Conservation (phyloP, 2,329 filamentous ascomycete species). For the Beauveria brongniartii region DNA sequence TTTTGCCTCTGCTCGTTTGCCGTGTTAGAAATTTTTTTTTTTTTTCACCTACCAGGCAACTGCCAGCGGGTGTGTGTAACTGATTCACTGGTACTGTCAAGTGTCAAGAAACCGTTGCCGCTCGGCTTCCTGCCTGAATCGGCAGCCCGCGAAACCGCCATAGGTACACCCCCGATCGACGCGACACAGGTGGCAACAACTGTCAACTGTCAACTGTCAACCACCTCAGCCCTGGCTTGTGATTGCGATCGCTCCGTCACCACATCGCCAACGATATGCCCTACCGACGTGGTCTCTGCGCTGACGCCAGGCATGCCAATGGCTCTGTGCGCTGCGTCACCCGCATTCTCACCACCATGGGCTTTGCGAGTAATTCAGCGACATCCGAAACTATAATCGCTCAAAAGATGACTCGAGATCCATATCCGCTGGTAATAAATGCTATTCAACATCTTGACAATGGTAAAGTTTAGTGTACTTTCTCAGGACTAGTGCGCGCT, state of each 20-base stretch:
- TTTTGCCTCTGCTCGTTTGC: not conserved
- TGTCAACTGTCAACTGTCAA: not conserved
- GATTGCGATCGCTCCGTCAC: not conserved
- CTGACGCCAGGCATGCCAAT: not conserved
- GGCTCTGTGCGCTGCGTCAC: constrained; percentile 6
- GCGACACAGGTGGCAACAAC: not conserved
- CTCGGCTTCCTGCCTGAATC: not conserved
- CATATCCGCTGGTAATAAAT: not conserved
- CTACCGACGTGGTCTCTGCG: not conserved
- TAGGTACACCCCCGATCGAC: not conserved
- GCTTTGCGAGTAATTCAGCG: not conserved
- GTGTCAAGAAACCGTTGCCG: not conserved
- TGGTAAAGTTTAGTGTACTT: not conserved
- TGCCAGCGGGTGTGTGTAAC: not conserved
- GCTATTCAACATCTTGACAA: not conserved
- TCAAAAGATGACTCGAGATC: constrained; percentile 3
- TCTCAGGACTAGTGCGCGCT: not conserved
- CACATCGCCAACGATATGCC: not conserved
- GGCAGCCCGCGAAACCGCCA: not conserved
- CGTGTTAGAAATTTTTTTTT: not conserved
- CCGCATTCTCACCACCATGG: constrained; percentile 3
- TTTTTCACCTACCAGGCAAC: not conserved
- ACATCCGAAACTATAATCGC: not conserved
- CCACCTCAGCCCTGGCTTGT: not conserved
- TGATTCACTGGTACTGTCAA: not conserved